Evolutionary conservation across 2,329 filamentous ascomycete genomes (phyloP), one percentile per base, ranked within the genome.

Genomic region (Aspergillus japonicus): DNA sequence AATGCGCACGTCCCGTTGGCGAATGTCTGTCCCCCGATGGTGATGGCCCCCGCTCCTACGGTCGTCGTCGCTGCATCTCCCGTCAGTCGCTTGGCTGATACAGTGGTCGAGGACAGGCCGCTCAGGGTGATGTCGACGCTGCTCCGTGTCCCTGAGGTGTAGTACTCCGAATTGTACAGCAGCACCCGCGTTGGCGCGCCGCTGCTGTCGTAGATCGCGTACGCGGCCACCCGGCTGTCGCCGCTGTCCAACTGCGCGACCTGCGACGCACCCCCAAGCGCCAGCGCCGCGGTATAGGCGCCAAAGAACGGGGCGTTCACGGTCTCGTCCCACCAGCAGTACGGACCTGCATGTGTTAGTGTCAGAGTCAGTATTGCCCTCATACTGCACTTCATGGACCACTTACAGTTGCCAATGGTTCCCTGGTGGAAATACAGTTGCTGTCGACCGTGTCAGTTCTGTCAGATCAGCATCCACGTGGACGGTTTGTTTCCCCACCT

Each of bases 291-390:
- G 3, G 78, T 78, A 50, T 80, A 81, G 0, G 81, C 82, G 4
- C 82, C 82, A 58, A 82, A 83, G 65, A 83, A 85, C 0, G 82
- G 81, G 0, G 80, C 75, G 0, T 81, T 81, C 74, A 82, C 83
- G 47, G 69, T 75, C 3, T 77, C 71, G 2, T 78, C 79, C 75
- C 77, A 82, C 73, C 77, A 81, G 67, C 78, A 80, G 65, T 82
- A 82, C 62, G 78, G 76, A 61, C 71, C 72, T 75, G 14, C 11
- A 11, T n/a, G 6, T 14, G 12, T 33, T 31, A 47, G 26, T 14
- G 12, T 33, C 35, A 47, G 26, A n/a, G 33, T 35, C 33, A 35
- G 33, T 35, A 4, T 16, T 26, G 52, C 21, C 49, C 29, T 19
- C 16, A 16, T 12, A 24, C n/a, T 14, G 16, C 0, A n/a, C 8